Evolutionary conservation across 2,329 filamentous ascomycete genomes (phyloP).

Genomic region (Bipolaris sorokiniana): DNA sequence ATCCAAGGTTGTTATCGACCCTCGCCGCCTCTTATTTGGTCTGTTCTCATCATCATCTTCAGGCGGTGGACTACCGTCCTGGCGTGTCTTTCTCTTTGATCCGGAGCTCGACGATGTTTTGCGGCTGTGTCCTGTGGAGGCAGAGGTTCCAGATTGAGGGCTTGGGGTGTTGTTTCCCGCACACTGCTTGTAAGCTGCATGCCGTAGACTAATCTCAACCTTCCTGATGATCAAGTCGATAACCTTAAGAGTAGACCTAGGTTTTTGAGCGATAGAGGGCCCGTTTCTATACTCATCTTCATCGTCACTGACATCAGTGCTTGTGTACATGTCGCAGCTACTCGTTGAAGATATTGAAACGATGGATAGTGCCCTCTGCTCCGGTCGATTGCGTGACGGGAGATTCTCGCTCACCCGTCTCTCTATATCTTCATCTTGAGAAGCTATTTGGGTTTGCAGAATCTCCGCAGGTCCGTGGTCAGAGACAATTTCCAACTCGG

Average conservation of each 20-base stretch:
- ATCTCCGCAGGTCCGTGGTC: background rate
- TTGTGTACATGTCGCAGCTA: constrained; percentile 40
- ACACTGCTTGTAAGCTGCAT: constrained; percentile 35
- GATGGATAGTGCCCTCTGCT: constrained; percentile 36
- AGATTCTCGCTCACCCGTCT: constrained; percentile 37
- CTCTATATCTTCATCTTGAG: constrained; percentile 29
- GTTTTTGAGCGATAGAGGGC: constrained; percentile 2
- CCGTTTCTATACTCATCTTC: constrained; percentile 21
- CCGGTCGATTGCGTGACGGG: constrained; percentile 25
- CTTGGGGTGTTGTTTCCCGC: constrained; percentile 19
- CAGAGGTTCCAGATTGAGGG: background rate
- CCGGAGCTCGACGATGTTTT: constrained; percentile 23
- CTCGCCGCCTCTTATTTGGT: constrained; percentile 34
- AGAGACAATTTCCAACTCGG: background rate
- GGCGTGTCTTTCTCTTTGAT: constrained; percentile 33
- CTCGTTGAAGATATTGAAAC: constrained; percentile 36
- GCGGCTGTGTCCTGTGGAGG: constrained; percentile 14
- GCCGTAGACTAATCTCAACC: constrained; percentile 34
- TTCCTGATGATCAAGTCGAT: constrained; percentile 40
- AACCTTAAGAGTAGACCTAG: constrained; percentile 30
- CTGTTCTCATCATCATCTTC: constrained; percentile 34
- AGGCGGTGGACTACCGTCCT: constrained; percentile 25
- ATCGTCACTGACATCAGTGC: constrained; percentile 34
- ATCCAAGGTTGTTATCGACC: constrained; percentile 32
- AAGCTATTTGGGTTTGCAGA: background rate